phyloP scores from a whole-genome alignment of 108 stramenopile species.

The Nitzschia putrida region DNA sequence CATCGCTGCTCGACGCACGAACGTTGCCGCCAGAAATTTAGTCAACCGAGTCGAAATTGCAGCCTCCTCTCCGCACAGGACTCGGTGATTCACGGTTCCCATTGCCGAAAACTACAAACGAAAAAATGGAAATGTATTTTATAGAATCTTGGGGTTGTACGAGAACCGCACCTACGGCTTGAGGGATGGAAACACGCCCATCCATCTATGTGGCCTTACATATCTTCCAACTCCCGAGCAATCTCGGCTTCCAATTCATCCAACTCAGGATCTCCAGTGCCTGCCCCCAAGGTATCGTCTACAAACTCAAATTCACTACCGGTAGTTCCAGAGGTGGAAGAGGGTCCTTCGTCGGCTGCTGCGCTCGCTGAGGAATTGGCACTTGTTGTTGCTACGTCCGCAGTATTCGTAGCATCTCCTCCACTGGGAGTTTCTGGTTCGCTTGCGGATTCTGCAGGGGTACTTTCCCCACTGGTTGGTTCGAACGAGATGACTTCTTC shows the following conservation, averaged over 20 bases:
- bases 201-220: neutral
- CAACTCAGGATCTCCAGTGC: conserved; percentile 45
- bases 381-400: neutral
- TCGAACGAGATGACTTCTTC: conserved; percentile 17
- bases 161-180: no score
- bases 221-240: conserved; percentile 74
- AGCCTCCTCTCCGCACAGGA: neutral
- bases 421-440: conserved; percentile 9
- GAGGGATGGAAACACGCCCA: no score
- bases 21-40: no score
- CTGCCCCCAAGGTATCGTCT: conserved; percentile 50
- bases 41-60: neutral
- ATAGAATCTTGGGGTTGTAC: no score
- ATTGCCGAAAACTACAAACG: no score
- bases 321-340: conserved; percentile 1
- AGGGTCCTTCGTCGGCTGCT: conserved; percentile 7
- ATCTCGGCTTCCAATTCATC: conserved; percentile 90
- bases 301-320: conserved; percentile 48
- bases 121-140: no score
- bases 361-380: neutral
- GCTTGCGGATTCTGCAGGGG: neutral
- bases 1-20: no score
- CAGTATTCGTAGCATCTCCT: neutral
- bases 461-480: neutral
- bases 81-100: no score